Conservation (phyloP, 116 monocot genomes). For the Trichopus zeylanicus region DNA sequence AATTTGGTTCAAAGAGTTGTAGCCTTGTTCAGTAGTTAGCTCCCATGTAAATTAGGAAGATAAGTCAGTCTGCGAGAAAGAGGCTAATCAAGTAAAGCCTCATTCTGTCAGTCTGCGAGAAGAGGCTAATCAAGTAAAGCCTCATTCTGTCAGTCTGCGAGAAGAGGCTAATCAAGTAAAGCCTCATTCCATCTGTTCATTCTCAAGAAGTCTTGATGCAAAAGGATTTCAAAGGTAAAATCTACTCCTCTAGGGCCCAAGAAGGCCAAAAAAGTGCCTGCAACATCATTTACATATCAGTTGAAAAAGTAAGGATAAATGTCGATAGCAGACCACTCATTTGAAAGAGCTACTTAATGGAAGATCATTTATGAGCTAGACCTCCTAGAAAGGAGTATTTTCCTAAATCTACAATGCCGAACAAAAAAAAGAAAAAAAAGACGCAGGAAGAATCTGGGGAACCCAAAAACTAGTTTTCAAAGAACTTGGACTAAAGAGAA, state of each 20-base stretch:
- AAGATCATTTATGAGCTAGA: neutral
- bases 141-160: constrained; percentile 5
- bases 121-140: constrained; percentile 1
- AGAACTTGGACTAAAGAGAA: neutral
- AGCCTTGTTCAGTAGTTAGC: neutral
- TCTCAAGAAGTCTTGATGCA: constrained; percentile 2
- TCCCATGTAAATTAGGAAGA: neutral
- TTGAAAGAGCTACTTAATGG: constrained; percentile 3
- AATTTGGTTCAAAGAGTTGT: neutral
- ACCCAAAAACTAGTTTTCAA: too few relatives aligned
- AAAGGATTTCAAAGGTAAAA: constrained; percentile 1
- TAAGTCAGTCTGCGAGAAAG: neutral
- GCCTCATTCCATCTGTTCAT: constrained; percentile 3
- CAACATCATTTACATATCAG: constrained; percentile 19
- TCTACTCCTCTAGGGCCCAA: constrained; percentile 11
- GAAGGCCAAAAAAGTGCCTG: constrained; percentile 16
- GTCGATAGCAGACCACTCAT: constrained; percentile 1
- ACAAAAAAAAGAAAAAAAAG: neutral
- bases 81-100: constrained; percentile 6
- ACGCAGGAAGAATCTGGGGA: too few relatives aligned
- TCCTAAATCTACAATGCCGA: neutral
- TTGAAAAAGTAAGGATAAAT: constrained; percentile 14
- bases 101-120: neutral
- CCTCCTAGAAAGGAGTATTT: neutral
- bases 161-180: neutral